Evolutionary conservation across 495 filamentous ascomycete species (phyloP), one percentile per base, ranked within the genome.

Genomic region (Friedmanniomyces simplex): DNA sequence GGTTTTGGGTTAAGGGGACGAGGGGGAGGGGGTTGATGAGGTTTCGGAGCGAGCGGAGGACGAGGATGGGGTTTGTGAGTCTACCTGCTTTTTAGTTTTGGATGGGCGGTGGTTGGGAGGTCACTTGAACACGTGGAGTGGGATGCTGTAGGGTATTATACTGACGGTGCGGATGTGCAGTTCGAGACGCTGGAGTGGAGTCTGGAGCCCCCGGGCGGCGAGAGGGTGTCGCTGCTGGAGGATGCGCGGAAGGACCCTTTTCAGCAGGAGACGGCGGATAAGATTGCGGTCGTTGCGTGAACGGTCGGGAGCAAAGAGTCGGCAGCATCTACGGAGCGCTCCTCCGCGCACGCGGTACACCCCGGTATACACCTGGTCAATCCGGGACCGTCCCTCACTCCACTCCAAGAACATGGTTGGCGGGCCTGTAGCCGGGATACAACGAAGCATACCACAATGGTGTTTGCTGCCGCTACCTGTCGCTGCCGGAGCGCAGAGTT

Each of bases 171-270:
- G 46, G 52, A 37, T 41, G 50, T 70, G 65, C 79, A 84, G 76
- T 96, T 96, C 66, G 89, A 91, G 62, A 98, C 93, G 70, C 88
- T 91, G 76, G 96, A 98, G 74, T 96, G 96, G 71, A 95, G 89
- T 71, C 91, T 96, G n/a, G 96, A 81, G 25, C 84, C 86, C 21
- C 87, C 83, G 65, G 69, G 68, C 58, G 69, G 69, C 21, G 41
- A 53, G 62, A 59, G 55, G 54, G 21, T 73, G n/a, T 59, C 68
- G 49, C 54, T 73, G 37, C 48, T 68, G 37, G 21, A 66, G 18
- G 22, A 26, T 8, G 43, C 55, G 28, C 24, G 21, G 14, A n/a
- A 14, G 39, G 63, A 66, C 52, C 63, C 61, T 43, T 65, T 65
- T 51, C 32, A 18, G 39, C 59, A 57, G 32, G 39, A 58, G 50